Evolutionary conservation across 495 filamentous ascomycete species (phyloP), one percentile per base, ranked within the genome.

Genomic region (Neurospora sp.): DNA sequence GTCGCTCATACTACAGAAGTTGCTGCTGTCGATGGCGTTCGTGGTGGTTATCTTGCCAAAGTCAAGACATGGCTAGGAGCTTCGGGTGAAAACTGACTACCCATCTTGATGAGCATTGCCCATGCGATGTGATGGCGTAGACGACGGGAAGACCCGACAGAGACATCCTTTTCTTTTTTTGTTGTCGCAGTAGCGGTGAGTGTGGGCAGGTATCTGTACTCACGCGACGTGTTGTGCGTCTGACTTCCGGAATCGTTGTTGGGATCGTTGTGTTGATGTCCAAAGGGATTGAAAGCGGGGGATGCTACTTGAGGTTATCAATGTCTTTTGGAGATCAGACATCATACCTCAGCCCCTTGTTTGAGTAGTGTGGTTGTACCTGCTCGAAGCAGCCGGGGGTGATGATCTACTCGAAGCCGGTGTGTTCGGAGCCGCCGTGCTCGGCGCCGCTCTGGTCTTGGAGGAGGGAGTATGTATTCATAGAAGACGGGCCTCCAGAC

Each of bases 401-500:
- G 70, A 74, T 71, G 65, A 71, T 75, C 20, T 78, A 75, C 73
- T 74, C 72, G 71, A 70, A 20, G 61, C 40, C 38, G 65, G 42
- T 27, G 70, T 41, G 35, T 78, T 78, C 53, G 78, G 78, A 75
- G 74, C 68, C 41, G 69, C 70, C 42, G 70, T 68, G 70, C 77
- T 73, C 76, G 79, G 70, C 65, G 75, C 75, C 75, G 76, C 75
- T 73, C 74, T 78, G 45, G 77, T 77, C 74, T 78, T 81, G 69
- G 80, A 80, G 77, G 77, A 75, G 70, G 79, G 78, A 73, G 81
- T 81, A 75, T 76, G 74, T 81, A 75, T 76, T 75, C 78, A 77
- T 76, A 80, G 74, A 79, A 82, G 84, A 87, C 85, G 84, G 85
- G 85, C 83, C 85, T 84, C 82, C 82, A 86, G 85, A 87, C 81